Evolutionary conservation across 495 filamentous ascomycete species (phyloP), one percentile per base, ranked within the genome.

Genomic region (Podospora anserina): DNA sequence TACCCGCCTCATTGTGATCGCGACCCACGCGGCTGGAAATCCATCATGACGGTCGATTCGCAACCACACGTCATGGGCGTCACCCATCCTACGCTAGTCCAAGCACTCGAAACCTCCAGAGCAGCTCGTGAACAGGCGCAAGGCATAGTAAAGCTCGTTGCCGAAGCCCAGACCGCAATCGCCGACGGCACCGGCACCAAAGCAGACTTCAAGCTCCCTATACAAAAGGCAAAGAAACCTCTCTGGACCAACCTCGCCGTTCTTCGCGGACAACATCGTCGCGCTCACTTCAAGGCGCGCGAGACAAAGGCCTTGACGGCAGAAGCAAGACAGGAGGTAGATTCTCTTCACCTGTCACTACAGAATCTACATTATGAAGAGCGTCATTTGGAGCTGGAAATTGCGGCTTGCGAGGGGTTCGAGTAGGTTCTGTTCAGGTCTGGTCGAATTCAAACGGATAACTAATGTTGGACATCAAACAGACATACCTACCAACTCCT

Each of bases 291-390:
- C 65, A 84, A 86, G 19, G 91, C 94, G 49, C 88, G 95, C 66
- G 87, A 93, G 66, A 97, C 94, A 44, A 99, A 98, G 76, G 86
- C 89, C 63, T 82, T 86, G 72, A 97, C 96, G 9, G 90, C 91
- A 32, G 92, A 97, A 76, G 91, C 89, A 34, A 88, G 94, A 27
- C 90, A 92, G 76, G 93, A 97, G 78, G 92, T 97, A 64, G 95
- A 99, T 75, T 86, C 88, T 64, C 83, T 98, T 67, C 94, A 97
- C 80, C 86, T 99, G 20, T 90, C 96, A 75, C 83, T 98, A 30
- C 94, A 98, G 77, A 99, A 99, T 76, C 83, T 99, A 27, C 94
- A 96, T 78, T 99, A 99, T 77, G 95, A 99, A 78, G 93, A 97
- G 77, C 85, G 91, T 67, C 92, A 97, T 80, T 81, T 99, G 68